A percentile compares a stretch with the other conserved stretches of the same genome.
phyloP scores from a whole-genome alignment of 768 basidiomycete species.

The Zangia roseola region DNA sequence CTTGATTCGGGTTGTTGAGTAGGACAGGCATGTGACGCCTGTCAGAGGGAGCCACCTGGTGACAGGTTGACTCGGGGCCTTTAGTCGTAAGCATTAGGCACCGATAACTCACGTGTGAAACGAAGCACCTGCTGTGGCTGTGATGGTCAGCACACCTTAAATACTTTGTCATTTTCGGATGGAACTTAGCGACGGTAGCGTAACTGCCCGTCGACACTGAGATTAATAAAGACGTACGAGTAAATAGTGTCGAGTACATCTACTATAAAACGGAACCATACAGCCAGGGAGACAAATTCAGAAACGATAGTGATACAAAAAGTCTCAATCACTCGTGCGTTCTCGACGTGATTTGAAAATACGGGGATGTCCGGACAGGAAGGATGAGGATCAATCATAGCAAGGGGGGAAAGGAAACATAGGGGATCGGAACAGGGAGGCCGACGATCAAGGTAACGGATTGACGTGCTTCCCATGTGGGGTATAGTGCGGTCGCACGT shows the following conservation, averaged over 20 bases:
- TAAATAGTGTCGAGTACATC: constrained; percentile 35
- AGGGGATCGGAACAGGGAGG: constrained; percentile 14
- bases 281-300: constrained; percentile 19
- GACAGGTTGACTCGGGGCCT: constrained; percentile 17
- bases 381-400: constrained; percentile 23
- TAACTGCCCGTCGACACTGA: constrained; percentile 22
- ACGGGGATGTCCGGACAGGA: constrained; percentile 27
- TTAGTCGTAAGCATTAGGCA: constrained; percentile 7
- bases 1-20: constrained; percentile 9
- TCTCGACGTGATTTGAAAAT: constrained; percentile 27
- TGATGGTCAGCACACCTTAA: constrained; percentile 29
- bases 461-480: constrained; percentile 48
- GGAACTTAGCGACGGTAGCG: constrained; percentile 24
- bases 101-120: constrained; percentile 18
- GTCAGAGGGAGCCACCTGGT: constrained; percentile 4
- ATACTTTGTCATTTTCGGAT: constrained; percentile 23
- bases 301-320: constrained; percentile 35
- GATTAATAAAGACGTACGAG: constrained; percentile 32
- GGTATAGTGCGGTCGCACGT: constrained; percentile 37
- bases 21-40: constrained; percentile 8
- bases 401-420: constrained; percentile 15
- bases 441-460: constrained; percentile 41
- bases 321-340: constrained; percentile 23
- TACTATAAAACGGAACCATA: constrained; percentile 31
- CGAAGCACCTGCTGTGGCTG: constrained; percentile 27